Evolutionary conservation across 1,139 yeast species (phyloP).

Genomic region (Nakaseomyces glabratus): DNA sequence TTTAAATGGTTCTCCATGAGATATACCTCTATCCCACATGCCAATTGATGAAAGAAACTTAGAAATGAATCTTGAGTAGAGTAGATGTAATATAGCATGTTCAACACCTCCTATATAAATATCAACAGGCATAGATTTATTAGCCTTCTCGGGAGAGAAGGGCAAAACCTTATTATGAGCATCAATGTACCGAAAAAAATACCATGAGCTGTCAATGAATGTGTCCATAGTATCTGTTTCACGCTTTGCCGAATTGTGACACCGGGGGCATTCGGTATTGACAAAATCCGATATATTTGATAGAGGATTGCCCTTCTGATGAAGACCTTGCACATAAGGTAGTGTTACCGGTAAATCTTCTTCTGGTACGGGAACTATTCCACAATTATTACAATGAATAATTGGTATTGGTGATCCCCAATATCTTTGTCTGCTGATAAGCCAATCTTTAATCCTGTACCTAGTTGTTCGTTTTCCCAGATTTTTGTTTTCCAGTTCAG

Average conservation of each 20-base stretch:
- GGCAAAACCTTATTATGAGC: conserved; percentile 48
- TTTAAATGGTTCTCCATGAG: conserved; percentile 69
- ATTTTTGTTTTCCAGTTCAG: conserved; percentile 33
- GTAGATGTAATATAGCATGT: conserved; percentile 85
- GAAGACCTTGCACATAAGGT: conserved; percentile 47
- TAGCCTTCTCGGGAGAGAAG: conserved; percentile 46
- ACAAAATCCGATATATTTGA: conserved; percentile 61
- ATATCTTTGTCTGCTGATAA: conserved; percentile 84
- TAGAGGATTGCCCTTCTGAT: conserved; percentile 64
- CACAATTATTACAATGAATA: conserved; percentile 76
- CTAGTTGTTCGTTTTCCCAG: conserved; percentile 46
- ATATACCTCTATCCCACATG: conserved; percentile 45
- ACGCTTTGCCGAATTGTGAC: conserved; percentile 66
- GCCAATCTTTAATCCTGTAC: conserved; percentile 79
- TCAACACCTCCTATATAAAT: conserved; percentile 91
- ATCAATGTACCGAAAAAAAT: conserved; percentile 76
- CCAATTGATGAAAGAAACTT: conserved; percentile 63
- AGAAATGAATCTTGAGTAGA: conserved; percentile 76
- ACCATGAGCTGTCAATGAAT: conserved; percentile 97
- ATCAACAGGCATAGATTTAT: conserved; percentile 69
- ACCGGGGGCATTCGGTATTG: conserved; percentile 69
- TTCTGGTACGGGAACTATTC: conserved; percentile 85
- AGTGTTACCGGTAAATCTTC: conserved; percentile 70
- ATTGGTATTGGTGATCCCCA: conserved; percentile 99
- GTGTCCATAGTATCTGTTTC: conserved; percentile 99